These are phyloP conservation scores for Aureoboletus auriporus DNA, from an alignment of 768 basidiomycete genomes.

Conservation along the genomic window DNA sequence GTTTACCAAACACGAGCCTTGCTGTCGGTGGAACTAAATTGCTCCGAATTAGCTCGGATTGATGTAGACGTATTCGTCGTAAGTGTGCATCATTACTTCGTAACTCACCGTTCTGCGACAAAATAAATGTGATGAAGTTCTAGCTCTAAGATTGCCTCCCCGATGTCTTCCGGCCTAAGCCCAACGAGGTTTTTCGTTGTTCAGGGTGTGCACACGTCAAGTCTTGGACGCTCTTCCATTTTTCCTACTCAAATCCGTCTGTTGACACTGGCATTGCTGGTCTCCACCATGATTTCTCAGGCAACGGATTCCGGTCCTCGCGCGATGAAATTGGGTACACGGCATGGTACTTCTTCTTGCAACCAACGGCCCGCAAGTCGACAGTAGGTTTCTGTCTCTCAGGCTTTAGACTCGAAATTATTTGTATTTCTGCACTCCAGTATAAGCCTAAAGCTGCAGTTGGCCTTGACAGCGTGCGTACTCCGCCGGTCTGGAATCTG, in stretches of 20 bases:
- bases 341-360: constrained; percentile 7
- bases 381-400: constrained; percentile 17
- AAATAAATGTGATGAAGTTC: background rate
- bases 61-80: too few relatives aligned
- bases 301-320: constrained; percentile 11
- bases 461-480: constrained; percentile 24
- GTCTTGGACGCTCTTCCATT: constrained; percentile 7
- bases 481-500: constrained; percentile 13
- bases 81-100: too few relatives aligned
- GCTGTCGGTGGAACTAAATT: constrained; percentile 8
- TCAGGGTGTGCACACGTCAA: constrained; percentile 16
- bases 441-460: background rate
- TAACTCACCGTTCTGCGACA: too few relatives aligned
- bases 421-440: constrained; percentile 5
- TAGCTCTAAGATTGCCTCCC: constrained; percentile 17
- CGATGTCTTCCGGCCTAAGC: constrained; percentile 12
- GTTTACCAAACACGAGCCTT: constrained; percentile 3
- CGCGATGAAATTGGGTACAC: constrained; percentile 27
- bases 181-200: constrained; percentile 18
- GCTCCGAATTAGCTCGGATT: constrained; percentile 1
- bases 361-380: constrained; percentile 7
- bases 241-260: constrained; percentile 7
- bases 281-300: constrained; percentile 19
- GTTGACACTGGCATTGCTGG: constrained; percentile 2
- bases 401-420: constrained; percentile 21